phyloP scores from a whole-genome alignment of 2,329 filamentous ascomycete genomes.

The Microdochium trichocladiopsis region DNA sequence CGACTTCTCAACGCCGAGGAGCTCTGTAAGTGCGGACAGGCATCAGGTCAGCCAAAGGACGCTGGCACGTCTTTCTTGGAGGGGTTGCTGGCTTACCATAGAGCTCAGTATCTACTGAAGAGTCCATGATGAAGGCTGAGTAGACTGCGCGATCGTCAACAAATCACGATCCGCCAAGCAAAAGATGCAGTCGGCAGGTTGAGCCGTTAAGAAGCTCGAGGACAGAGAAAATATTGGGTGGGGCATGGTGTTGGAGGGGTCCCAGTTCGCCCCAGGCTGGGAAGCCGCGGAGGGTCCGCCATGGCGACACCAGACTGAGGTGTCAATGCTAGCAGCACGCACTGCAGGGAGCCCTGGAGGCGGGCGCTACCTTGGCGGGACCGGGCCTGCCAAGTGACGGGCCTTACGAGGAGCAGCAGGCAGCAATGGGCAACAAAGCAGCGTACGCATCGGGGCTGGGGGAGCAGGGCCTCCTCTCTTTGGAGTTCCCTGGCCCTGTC shows the following conservation, averaged over 20 bases:
- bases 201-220: not conserved
- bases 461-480: too few relatives aligned
- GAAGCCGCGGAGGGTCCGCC: too few relatives aligned
- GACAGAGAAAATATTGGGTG: not conserved
- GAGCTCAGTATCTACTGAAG: slow-evolving; percentile 3
- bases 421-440: too few relatives aligned
- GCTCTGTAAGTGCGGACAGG: slow-evolving; percentile 42
- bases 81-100: not conserved
- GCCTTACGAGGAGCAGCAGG: too few relatives aligned
- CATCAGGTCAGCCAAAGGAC: slow-evolving; percentile 4
- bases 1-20: slow-evolving; percentile 67
- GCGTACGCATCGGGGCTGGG: too few relatives aligned
- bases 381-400: too few relatives aligned
- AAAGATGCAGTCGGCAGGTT: not conserved
- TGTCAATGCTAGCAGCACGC: too few relatives aligned
- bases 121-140: not conserved
- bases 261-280: too few relatives aligned
- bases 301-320: too few relatives aligned
- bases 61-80: slow-evolving; percentile 1
- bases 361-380: too few relatives aligned
- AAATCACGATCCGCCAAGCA: not conserved
- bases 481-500: too few relatives aligned
- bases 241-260: not conserved
- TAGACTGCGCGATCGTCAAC: not conserved
- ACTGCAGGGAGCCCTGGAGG: too few relatives aligned